Evolutionary conservation across 2,329 filamentous ascomycete species (phyloP).

Genomic region (Fusarium cicatricum): DNA sequence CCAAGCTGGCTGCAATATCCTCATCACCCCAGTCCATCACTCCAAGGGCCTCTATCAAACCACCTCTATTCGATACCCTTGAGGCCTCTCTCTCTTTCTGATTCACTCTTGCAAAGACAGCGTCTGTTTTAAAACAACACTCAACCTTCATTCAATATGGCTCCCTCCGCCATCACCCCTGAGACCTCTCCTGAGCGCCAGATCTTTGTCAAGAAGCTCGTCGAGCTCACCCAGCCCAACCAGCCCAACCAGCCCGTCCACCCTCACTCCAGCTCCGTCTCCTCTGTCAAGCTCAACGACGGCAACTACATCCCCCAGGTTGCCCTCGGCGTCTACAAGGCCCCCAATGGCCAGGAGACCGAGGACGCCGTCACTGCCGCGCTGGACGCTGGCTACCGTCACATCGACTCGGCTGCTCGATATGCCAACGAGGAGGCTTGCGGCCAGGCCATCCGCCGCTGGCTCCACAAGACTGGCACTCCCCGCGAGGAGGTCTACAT

Average conservation of each 20-base stretch:
- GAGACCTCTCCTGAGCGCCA: slow-evolving; percentile 46
- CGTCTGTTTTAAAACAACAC: slow-evolving; percentile 6
- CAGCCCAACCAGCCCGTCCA: slow-evolving; percentile 7
- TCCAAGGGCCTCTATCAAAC: not conserved
- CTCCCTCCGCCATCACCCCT: slow-evolving; percentile 48
- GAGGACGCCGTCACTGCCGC: slow-evolving; percentile 67
- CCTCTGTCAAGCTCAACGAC: slow-evolving; percentile 72
- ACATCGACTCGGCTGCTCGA: slow-evolving; percentile 63
- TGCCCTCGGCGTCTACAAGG: slow-evolving; percentile 58
- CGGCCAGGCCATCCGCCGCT: slow-evolving; percentile 75
- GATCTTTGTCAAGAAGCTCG: slow-evolving; percentile 43
- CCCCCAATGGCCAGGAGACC: slow-evolving; percentile 63
- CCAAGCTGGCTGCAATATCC: slow-evolving; percentile 1
- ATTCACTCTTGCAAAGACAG: not conserved
- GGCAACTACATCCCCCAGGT: slow-evolving; percentile 71
- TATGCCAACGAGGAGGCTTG: slow-evolving; percentile 75
- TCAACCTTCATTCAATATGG: slow-evolving; percentile 40
- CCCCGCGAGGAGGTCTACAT: slow-evolving; percentile 74
- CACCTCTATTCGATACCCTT: slow-evolving; percentile 10
- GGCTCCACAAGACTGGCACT: slow-evolving; percentile 67
- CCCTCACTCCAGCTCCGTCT: slow-evolving; percentile 40
- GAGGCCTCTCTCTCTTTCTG: not conserved
- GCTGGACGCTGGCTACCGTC: slow-evolving; percentile 64
- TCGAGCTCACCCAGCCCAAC: slow-evolving; percentile 11
- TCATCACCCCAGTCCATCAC: slow-evolving; percentile 8